Conservation (phyloP, 345 rosid genomes). For the Isatis tinctoria region DNA sequence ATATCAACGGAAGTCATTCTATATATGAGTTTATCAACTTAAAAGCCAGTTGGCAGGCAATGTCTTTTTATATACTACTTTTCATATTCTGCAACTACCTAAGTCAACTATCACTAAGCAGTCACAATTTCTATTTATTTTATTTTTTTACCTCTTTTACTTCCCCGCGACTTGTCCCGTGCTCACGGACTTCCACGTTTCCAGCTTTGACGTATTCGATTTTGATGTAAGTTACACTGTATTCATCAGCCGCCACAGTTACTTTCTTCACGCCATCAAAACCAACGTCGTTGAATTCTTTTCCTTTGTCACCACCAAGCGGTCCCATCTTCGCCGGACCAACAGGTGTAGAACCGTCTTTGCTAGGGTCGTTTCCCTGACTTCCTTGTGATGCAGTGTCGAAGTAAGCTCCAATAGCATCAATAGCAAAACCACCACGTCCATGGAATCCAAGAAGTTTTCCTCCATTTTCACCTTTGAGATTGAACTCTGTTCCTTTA, state of each 20-base stretch:
- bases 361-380: not conserved
- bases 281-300: not conserved
- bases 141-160: not conserved
- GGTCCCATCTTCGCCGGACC: not conserved
- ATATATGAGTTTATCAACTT: too few species aligned
- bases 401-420: constrained; percentile 25
- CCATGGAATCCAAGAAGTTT: constrained; percentile 31
- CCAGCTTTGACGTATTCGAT: not conserved
- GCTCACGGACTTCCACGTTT: not conserved
- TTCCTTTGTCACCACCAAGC: not conserved
- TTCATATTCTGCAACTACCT: too few species aligned
- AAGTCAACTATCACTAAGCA: too few species aligned
- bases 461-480: constrained; percentile 13
- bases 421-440: not conserved
- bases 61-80: too few species aligned
- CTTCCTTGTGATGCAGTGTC: not conserved
- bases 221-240: not conserved
- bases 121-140: not conserved
- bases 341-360: not conserved
- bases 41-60: too few species aligned
- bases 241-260: not conserved
- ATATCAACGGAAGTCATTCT: too few species aligned
- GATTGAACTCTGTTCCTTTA: not conserved
- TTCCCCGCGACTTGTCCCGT: not conserved
- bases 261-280: not conserved